These are phyloP conservation scores for Circinella umbellata DNA, from an alignment of 371 early-diverging fungal genomes.

Conservation along the genomic window DNA sequence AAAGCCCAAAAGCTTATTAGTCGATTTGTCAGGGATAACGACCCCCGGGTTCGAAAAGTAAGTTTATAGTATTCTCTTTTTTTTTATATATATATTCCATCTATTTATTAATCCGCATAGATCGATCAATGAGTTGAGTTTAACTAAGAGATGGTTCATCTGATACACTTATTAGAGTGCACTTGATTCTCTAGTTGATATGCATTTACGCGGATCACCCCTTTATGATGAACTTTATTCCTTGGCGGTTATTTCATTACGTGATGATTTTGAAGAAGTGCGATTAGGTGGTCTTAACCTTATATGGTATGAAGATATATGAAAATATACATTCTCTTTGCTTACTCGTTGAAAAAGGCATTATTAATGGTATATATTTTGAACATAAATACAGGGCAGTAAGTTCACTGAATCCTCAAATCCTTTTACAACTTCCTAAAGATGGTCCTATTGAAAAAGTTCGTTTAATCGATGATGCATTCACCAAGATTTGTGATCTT, in stretches of 20 bases:
- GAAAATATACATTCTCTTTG: conserved; percentile 21
- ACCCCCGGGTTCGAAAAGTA: conserved; percentile 62
- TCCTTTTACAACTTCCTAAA: conserved; percentile 48
- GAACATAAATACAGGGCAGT: conserved; percentile 33
- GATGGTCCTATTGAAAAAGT: conserved; percentile 54
- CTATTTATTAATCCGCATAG: no score
- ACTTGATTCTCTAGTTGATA: conserved; percentile 53
- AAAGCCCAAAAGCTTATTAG: conserved; percentile 57
- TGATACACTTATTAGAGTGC: conserved; percentile 43
- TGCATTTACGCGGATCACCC: conserved; percentile 55
- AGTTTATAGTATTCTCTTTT: background rate
- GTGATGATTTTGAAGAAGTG: conserved; percentile 75
- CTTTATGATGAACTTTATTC: conserved; percentile 59
- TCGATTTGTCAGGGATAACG: conserved; percentile 57
- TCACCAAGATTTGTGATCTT: conserved; percentile 76
- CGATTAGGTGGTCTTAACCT: conserved; percentile 69
- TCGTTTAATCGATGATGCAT: conserved; percentile 77
- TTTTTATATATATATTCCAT: background rate
- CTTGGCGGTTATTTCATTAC: conserved; percentile 60
- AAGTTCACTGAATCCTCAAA: conserved; percentile 56
- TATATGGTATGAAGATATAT: conserved; percentile 47
- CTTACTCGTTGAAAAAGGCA: no score
- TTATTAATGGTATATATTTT: background rate
- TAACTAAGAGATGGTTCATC: background rate
- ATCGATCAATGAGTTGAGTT: background rate